A percentile compares a stretch with the other conserved stretches of the same genome.
These are phyloP conservation scores for Ogataea nakhonphanomensis DNA, from an alignment of 805 yeast genomes.

Conservation along the genomic window DNA sequence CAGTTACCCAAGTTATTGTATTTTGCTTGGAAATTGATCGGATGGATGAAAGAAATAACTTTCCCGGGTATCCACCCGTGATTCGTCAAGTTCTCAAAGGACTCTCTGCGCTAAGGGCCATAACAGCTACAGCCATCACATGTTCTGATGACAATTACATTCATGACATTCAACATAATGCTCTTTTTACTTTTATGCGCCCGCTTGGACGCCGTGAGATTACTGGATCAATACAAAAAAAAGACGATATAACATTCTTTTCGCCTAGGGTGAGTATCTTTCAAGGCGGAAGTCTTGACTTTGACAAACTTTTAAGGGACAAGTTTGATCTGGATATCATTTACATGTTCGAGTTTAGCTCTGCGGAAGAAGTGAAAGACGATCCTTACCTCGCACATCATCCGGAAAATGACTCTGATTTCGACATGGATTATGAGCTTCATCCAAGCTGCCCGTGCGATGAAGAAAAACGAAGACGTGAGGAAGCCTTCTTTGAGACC, in stretches of 20 bases:
- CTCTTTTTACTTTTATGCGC: constrained; percentile 57
- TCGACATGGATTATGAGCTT: constrained; percentile 24
- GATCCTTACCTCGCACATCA: constrained; percentile 20
- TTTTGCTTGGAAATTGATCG: constrained; percentile 61
- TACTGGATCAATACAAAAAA: constrained; percentile 46
- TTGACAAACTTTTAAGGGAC: constrained; percentile 39
- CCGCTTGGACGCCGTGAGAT: constrained; percentile 64
- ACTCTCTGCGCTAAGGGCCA: constrained; percentile 57
- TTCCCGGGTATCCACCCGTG: constrained; percentile 41
- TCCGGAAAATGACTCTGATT: constrained; percentile 23
- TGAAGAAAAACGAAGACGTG: constrained; percentile 31
- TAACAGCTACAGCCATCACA: constrained; percentile 59
- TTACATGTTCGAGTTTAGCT: constrained; percentile 35
- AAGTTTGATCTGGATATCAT: constrained; percentile 57
- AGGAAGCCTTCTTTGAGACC: constrained; percentile 1
- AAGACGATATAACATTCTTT: not conserved
- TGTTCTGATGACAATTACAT: constrained; percentile 38
- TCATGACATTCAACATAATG: constrained; percentile 59
- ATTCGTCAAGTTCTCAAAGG: constrained; percentile 56
- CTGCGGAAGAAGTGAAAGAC: constrained; percentile 28
- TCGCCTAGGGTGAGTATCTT: not conserved
- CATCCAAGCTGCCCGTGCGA: constrained; percentile 34
- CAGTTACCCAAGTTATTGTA: constrained; percentile 55
- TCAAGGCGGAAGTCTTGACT: not conserved
- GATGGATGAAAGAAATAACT: constrained; percentile 41